Evolutionary conservation across 2,329 filamentous ascomycete species (phyloP).

Genomic region (Penicillium hesseltinei): DNA sequence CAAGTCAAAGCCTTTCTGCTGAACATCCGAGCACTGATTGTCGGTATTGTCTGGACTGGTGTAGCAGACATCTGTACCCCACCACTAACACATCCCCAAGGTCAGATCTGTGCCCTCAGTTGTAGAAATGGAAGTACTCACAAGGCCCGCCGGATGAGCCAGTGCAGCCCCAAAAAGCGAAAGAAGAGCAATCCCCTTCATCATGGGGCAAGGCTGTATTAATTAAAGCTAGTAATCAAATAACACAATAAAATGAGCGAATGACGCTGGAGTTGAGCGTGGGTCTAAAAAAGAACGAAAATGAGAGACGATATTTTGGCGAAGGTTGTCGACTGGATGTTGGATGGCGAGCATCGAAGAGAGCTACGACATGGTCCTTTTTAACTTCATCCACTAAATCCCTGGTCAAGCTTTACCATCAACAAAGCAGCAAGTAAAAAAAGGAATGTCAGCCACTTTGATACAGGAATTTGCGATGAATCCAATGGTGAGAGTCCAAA

Average conservation of each 20-base stretch:
- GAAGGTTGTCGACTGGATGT: slow-evolving; percentile 13
- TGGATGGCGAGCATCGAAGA: neutral
- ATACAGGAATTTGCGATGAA: neutral
- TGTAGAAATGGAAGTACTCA: slow-evolving; percentile 29
- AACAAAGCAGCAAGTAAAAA: neutral
- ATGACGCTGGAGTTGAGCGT: neutral
- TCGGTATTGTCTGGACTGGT: slow-evolving; percentile 68
- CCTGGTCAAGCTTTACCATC: neutral
- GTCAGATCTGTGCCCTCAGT: neutral
- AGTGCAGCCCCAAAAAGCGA: slow-evolving; percentile 41
- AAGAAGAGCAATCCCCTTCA: slow-evolving; percentile 20
- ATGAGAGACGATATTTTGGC: slow-evolving; percentile 1
- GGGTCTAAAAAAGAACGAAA: neutral
- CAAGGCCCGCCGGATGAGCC: slow-evolving; percentile 43
- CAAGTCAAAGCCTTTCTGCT: slow-evolving; percentile 71
- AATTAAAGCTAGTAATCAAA: neutral
- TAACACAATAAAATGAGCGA: neutral
- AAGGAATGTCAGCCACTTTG: neutral
- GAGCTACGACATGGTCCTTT: neutral
- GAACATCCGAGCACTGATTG: slow-evolving; percentile 69
- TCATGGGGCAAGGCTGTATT: slow-evolving; percentile 7
- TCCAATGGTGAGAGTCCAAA: neutral
- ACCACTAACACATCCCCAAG: slow-evolving; percentile 31
- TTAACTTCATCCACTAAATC: neutral
- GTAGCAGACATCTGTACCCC: slow-evolving; percentile 56